Percentiles rank a stretch among this genome's conserved stretches.
Conservation (phyloP, 2,329 filamentous ascomycete genomes). For the Akanthomyces dipterigenus region DNA sequence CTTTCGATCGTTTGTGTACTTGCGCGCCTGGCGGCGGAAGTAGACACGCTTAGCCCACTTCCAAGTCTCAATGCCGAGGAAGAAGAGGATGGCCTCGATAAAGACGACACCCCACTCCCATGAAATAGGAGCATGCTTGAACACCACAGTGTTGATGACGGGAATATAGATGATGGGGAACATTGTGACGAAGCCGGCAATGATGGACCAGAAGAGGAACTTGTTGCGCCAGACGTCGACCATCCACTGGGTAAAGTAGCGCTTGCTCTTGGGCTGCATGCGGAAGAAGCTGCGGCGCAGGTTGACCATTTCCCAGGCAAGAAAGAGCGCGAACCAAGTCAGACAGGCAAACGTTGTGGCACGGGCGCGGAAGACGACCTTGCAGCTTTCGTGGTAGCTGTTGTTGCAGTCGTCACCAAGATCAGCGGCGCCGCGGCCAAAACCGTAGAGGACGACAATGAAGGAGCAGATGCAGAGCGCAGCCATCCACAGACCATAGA, state of each 20-base stretch:
- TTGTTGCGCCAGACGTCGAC: conserved; percentile 62
- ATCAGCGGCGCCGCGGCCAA: conserved; percentile 40
- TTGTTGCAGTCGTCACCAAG: conserved; percentile 56
- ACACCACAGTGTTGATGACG: conserved; percentile 48
- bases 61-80: conserved; percentile 50
- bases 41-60: conserved; percentile 50
- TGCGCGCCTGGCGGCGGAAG: conserved; percentile 25
- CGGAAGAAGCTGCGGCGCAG: conserved; percentile 66
- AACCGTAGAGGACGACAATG: conserved; percentile 43
- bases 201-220: conserved; percentile 59
- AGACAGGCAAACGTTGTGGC: conserved; percentile 66
- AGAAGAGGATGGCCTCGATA: conserved; percentile 47
- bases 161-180: conserved; percentile 51
- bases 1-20: conserved; percentile 9
- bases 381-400: conserved; percentile 43
- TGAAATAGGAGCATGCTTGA: conserved; percentile 49
- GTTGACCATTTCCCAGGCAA: conserved; percentile 70
- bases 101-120: conserved; percentile 59
- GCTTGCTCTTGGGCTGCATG: conserved; percentile 58
- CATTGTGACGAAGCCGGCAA: conserved; percentile 37
- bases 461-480: conserved; percentile 50
- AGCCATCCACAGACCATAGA: conserved; percentile 62
- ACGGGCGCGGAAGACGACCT: conserved; percentile 60
- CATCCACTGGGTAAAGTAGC: conserved; percentile 59
- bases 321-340: conserved; percentile 68